Evolutionary conservation across 2,329 filamentous ascomycete species (phyloP).

Genomic region (Juglanconis oblonga): DNA sequence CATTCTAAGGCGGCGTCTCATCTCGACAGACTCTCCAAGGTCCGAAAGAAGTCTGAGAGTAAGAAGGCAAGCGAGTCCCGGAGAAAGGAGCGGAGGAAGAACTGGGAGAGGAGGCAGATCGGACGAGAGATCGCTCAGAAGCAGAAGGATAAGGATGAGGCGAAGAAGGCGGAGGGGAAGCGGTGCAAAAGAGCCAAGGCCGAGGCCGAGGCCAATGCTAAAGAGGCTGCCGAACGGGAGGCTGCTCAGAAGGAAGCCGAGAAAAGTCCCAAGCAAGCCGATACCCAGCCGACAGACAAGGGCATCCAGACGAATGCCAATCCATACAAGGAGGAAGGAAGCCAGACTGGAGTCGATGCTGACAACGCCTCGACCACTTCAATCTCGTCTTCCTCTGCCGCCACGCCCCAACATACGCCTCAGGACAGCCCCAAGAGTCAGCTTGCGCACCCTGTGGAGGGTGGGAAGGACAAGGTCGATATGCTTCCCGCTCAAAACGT

Average conservation of each 20-base stretch:
- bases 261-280: slow-evolving; percentile 18
- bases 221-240: slow-evolving; percentile 19
- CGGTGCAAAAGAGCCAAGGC: slow-evolving; percentile 34
- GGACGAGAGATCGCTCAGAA: slow-evolving; percentile 36
- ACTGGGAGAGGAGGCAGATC: slow-evolving; percentile 36
- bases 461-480: slow-evolving; percentile 30
- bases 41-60: slow-evolving; percentile 47
- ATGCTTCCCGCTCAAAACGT: slow-evolving; percentile 25
- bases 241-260: slow-evolving; percentile 20
- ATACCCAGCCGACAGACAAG: slow-evolving; percentile 17
- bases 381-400: slow-evolving; percentile 20
- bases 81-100: slow-evolving; percentile 38
- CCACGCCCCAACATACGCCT: slow-evolving; percentile 24
- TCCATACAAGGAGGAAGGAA: slow-evolving; percentile 9
- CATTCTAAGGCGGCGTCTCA: slow-evolving; percentile 54
- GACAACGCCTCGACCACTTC: slow-evolving; percentile 22
- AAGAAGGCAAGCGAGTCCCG: slow-evolving; percentile 44
- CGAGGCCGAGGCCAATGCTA: slow-evolving; percentile 25
- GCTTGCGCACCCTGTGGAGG: slow-evolving; percentile 18
- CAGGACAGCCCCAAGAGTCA: slow-evolving; percentile 29
- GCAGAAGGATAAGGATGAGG: slow-evolving; percentile 40
- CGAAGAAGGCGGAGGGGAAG: slow-evolving; percentile 37
- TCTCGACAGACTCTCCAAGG: slow-evolving; percentile 39
- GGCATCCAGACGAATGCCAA: slow-evolving; percentile 9
- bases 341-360: not conserved